Conservation (phyloP, 495 filamentous ascomycete species). For the Eremomyces bilateralis region DNA sequence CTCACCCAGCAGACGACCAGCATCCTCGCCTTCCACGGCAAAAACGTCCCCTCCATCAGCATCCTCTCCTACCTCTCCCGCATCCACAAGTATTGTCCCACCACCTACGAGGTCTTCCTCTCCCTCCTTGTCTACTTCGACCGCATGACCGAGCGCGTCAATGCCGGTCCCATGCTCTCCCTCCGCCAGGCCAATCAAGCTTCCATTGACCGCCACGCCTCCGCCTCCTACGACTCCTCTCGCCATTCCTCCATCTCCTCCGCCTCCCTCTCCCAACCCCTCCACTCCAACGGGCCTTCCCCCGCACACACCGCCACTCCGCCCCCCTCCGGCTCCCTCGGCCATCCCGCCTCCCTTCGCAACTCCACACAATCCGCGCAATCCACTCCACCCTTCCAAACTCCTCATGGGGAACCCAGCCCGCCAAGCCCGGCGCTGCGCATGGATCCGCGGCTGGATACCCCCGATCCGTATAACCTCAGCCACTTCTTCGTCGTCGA, state of each 20-base stretch:
- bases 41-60: slow-evolving; percentile 93
- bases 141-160: slow-evolving; percentile 93
- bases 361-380: slow-evolving; percentile 8
- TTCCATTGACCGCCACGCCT: slow-evolving; percentile 10
- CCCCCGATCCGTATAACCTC: slow-evolving; percentile 35
- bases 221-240: slow-evolving; percentile 4
- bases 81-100: slow-evolving; percentile 98
- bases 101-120: slow-evolving; percentile 94
- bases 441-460: slow-evolving; percentile 7
- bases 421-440: slow-evolving; percentile 11
- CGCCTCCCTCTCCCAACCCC: slow-evolving; percentile 1
- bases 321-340: slow-evolving; percentile 20
- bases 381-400: slow-evolving; percentile 1
- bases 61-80: slow-evolving; percentile 89
- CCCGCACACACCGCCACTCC: slow-evolving; percentile 13
- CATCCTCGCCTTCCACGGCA: slow-evolving; percentile 96
- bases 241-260: slow-evolving; percentile 11
- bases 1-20: slow-evolving; percentile 66
- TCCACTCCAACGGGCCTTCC: background rate
- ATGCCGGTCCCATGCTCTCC: slow-evolving; percentile 36
- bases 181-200: slow-evolving; percentile 24
- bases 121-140: slow-evolving; percentile 95
- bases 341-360: slow-evolving; percentile 14
- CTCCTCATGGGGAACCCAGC: slow-evolving; percentile 1
- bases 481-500: slow-evolving; percentile 91